Percentiles rank a stretch among this genome's conserved stretches.
These are phyloP conservation scores for Saccharomyces cerevisiae DNA, from an alignment of 805 yeast species.

Conservation along the genomic window DNA sequence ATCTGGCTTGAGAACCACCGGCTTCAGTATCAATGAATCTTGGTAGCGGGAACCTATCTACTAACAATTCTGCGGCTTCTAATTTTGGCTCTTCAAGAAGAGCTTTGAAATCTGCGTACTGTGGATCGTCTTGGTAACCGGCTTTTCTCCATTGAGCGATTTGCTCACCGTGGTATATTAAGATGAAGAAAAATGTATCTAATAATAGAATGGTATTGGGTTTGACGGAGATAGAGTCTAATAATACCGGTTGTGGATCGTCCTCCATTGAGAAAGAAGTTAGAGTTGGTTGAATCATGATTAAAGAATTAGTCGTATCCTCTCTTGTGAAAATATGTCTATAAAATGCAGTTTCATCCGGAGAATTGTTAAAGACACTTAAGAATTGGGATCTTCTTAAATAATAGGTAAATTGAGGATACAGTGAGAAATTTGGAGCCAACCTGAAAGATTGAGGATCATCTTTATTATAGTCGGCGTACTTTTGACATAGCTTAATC, in stretches of 20 bases:
- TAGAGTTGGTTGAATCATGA: slow-evolving; percentile 96
- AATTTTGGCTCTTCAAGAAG: slow-evolving; percentile 81
- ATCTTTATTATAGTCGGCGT: slow-evolving; percentile 87
- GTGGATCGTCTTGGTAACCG: slow-evolving; percentile 87
- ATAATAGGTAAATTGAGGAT: slow-evolving; percentile 94
- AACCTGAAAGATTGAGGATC: slow-evolving; percentile 76
- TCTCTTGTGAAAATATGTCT: slow-evolving; percentile 87
- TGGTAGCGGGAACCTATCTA: slow-evolving; percentile 95
- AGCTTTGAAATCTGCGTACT: slow-evolving; percentile 78
- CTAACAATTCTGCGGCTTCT: slow-evolving; percentile 86
- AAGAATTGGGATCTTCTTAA: slow-evolving; percentile 92
- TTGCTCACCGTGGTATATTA: slow-evolving; percentile 90
- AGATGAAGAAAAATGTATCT: slow-evolving; percentile 94
- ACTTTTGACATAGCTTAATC: slow-evolving; percentile 82
- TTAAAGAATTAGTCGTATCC: slow-evolving; percentile 84
- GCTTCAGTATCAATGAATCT: slow-evolving; percentile 95
- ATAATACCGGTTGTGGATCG: slow-evolving; percentile 83
- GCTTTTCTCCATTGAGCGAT: slow-evolving; percentile 95
- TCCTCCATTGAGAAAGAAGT: slow-evolving; percentile 76
- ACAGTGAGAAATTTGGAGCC: slow-evolving; percentile 72
- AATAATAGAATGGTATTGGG: slow-evolving; percentile 80
- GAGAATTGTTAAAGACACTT: slow-evolving; percentile 94
- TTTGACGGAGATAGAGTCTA: slow-evolving; percentile 87
- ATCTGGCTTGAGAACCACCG: slow-evolving; percentile 98
- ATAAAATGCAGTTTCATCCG: slow-evolving; percentile 96